phyloP scores from a whole-genome alignment of 2,329 filamentous ascomycete genomes.

The Drechslera avenae region DNA sequence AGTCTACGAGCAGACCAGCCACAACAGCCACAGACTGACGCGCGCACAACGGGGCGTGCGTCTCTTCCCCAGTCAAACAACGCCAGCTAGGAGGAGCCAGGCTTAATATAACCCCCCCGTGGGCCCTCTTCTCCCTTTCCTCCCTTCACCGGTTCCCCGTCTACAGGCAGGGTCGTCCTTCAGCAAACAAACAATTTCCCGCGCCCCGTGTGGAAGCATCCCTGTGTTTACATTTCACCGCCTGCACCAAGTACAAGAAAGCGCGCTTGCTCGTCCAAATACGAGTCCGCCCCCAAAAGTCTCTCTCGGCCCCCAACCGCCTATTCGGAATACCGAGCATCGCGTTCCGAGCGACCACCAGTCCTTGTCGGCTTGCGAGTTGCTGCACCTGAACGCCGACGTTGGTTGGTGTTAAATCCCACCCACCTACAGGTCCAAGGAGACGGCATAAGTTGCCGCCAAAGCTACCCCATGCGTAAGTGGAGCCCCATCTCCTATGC shows the following conservation, averaged over 20 bases:
- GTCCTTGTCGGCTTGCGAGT: background rate
- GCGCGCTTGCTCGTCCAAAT: slow-evolving; percentile 20
- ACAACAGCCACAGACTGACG: slow-evolving; percentile 9
- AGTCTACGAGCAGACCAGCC: background rate
- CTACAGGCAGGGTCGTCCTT: slow-evolving; percentile 2
- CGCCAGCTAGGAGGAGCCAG: background rate
- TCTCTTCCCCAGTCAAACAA: slow-evolving; percentile 5
- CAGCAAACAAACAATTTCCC: slow-evolving; percentile 11
- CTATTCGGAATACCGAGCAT: slow-evolving; percentile 11
- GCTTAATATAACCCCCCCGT: slow-evolving; percentile 22
- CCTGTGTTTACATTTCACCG: slow-evolving; percentile 10
- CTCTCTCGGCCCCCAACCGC: slow-evolving; percentile 16
- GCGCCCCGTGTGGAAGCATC: background rate
- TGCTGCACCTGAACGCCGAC: slow-evolving; percentile 4
- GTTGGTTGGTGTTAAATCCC: slow-evolving; percentile 2
- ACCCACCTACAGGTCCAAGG: slow-evolving; percentile 9
- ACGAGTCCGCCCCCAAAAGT: slow-evolving; percentile 5
- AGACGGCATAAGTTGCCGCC: slow-evolving; percentile 25
- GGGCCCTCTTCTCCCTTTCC: slow-evolving; percentile 16
- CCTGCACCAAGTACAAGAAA: slow-evolving; percentile 3
- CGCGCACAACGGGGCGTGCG: slow-evolving; percentile 6
- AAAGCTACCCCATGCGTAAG: slow-evolving; percentile 32
- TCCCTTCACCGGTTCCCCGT: slow-evolving; percentile 7
- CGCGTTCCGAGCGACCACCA: slow-evolving; percentile 1
- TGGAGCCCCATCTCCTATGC: slow-evolving; percentile 21